Percentiles rank a stretch among this genome's conserved stretches.
Evolutionary conservation across 2,329 filamentous ascomycete species (phyloP).

Genomic region (Trichoderma atrobrunneum): DNA sequence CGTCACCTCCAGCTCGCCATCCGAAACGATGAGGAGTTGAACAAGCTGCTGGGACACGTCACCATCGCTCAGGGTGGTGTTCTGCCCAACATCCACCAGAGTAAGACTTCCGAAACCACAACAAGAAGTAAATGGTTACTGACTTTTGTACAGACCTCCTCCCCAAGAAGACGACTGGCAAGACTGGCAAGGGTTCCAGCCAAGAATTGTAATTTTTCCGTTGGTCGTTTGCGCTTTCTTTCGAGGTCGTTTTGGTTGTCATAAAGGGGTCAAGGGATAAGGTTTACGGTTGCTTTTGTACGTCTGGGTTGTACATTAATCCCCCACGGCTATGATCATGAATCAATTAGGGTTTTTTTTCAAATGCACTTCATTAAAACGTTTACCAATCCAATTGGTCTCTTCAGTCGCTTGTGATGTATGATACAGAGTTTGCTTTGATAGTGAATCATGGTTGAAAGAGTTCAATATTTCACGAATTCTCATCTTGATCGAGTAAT

Average conservation of each 20-base stretch:
- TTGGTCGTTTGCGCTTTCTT: slow-evolving; percentile 48
- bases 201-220: slow-evolving; percentile 78
- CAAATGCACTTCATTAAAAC: slow-evolving; percentile 11
- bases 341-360: slow-evolving; percentile 33
- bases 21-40: slow-evolving; percentile 98
- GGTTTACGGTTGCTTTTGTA: slow-evolving; percentile 62
- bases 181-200: slow-evolving; percentile 87
- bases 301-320: slow-evolving; percentile 72
- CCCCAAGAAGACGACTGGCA: slow-evolving; percentile 94
- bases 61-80: slow-evolving; percentile 98
- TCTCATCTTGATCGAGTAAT: neutral
- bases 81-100: slow-evolving; percentile 94
- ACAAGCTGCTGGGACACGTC: slow-evolving; percentile 95
- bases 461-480: neutral
- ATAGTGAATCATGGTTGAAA: neutral
- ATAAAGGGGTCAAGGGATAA: slow-evolving; percentile 76
- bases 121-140: slow-evolving; percentile 31
- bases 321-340: slow-evolving; percentile 65
- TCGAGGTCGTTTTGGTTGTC: slow-evolving; percentile 66
- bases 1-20: slow-evolving; percentile 99
- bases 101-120: slow-evolving; percentile 53
- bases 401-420: neutral
- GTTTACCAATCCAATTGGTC: neutral
- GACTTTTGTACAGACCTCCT: slow-evolving; percentile 69
- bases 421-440: neutral